These are phyloP conservation scores for Calonectria hawksworthii DNA, from an alignment of 2,329 filamentous ascomycete genomes.

Conservation along the genomic window DNA sequence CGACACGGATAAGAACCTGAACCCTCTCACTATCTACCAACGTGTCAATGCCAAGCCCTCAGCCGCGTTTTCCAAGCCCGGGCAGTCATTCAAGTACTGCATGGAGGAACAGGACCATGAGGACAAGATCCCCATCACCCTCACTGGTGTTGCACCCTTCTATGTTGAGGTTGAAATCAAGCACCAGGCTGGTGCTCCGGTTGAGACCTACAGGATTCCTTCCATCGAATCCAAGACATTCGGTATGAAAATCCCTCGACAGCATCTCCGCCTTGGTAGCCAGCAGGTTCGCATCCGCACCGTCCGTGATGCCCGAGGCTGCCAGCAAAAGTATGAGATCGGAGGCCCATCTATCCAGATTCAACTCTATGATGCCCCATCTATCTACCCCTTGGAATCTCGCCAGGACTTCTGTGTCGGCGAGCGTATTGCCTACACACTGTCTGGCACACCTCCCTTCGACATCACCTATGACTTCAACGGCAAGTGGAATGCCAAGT, in stretches of 20 bases:
- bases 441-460: conserved; percentile 92
- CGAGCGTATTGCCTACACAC: conserved; percentile 91
- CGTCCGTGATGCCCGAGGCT: conserved; percentile 89
- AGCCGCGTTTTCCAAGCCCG: conserved; percentile 85
- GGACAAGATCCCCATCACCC: conserved; percentile 87
- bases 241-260: conserved; percentile 86
- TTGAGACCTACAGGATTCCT: conserved; percentile 85
- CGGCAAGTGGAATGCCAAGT: conserved; percentile 83
- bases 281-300: conserved; percentile 92
- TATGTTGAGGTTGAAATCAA: conserved; percentile 93
- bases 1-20: conserved; percentile 77
- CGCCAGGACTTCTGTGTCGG: conserved; percentile 94
- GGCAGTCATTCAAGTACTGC: conserved; percentile 96
- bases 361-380: conserved; percentile 92
- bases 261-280: conserved; percentile 87
- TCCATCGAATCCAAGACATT: conserved; percentile 83
- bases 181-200: conserved; percentile 84
- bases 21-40: conserved; percentile 81
- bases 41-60: conserved; percentile 87
- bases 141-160: conserved; percentile 90
- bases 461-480: conserved; percentile 94
- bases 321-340: conserved; percentile 81
- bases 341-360: conserved; percentile 86
- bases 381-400: conserved; percentile 88
- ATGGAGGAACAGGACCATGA: conserved; percentile 85